Percentiles rank a stretch among this genome's conserved stretches.
Evolutionary conservation across 495 filamentous ascomycete genomes (phyloP).

Genomic region (Durotheca rogersii): DNA sequence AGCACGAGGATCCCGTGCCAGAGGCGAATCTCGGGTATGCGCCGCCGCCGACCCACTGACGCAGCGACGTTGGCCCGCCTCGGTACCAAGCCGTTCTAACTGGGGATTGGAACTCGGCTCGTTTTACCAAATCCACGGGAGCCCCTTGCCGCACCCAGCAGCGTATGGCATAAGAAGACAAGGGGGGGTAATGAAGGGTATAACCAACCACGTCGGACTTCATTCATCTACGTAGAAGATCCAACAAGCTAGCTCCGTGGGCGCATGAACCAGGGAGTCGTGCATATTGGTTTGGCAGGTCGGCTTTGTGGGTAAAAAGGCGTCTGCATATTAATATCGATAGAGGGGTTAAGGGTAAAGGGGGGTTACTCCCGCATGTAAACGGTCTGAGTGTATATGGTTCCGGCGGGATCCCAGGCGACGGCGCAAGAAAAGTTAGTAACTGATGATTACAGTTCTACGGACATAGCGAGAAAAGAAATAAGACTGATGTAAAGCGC

Average conservation of each 20-base stretch:
- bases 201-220: too few relatives aligned
- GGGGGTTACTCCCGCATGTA: constrained; percentile 6
- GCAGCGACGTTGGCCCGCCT: not conserved
- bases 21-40: constrained; percentile 32
- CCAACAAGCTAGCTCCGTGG: constrained; percentile 10
- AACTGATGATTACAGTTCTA: too few relatives aligned
- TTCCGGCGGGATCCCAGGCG: constrained; percentile 2
- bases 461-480: too few relatives aligned
- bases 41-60: constrained; percentile 15
- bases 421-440: not conserved
- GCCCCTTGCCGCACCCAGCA: not conserved
- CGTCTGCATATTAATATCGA: constrained; percentile 27
- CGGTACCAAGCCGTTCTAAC: too few relatives aligned
- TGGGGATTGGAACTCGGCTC: too few relatives aligned
- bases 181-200: not conserved
- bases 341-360: constrained; percentile 5
- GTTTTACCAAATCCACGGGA: too few relatives aligned
- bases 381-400: constrained; percentile 2
- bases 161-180: too few relatives aligned
- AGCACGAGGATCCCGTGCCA: constrained; percentile 56
- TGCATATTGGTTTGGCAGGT: constrained; percentile 12
- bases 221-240: constrained; percentile 3
- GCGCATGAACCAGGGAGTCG: constrained; percentile 17
- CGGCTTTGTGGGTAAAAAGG: constrained; percentile 30
- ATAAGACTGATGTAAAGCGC: too few relatives aligned